Conservation (phyloP, 768 basidiomycete species). For the Myochromella boudieri region DNA sequence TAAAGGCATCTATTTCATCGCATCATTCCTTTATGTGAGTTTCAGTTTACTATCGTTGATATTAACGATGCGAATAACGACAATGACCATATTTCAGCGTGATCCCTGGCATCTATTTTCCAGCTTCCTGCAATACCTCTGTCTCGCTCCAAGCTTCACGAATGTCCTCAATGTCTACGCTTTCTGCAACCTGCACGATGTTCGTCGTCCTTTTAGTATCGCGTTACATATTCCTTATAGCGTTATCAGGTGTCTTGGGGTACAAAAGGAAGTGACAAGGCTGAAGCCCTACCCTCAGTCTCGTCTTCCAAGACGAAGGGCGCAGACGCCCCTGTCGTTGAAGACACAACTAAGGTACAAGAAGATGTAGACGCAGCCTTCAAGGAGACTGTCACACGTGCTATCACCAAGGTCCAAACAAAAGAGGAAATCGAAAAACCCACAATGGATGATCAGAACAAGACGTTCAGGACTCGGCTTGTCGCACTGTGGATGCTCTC, state of each 20-base stretch:
- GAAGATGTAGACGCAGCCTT: conserved; percentile 90
- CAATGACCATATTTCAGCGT: conserved; percentile 44
- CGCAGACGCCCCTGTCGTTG: conserved; percentile 75
- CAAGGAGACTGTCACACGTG: conserved; percentile 88
- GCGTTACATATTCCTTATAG: neutral
- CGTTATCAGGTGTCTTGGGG: conserved; percentile 79
- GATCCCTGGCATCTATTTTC: conserved; percentile 99
- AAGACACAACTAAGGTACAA: conserved; percentile 79
- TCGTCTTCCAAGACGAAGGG: conserved; percentile 82
- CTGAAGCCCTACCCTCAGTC: conserved; percentile 86
- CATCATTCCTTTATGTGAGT: conserved; percentile 85
- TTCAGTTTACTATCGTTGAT: neutral
- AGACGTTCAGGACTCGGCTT: conserved; percentile 89
- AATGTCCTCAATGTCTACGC: conserved; percentile 97
- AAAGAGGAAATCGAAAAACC: conserved; percentile 76
- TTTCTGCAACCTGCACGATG: conserved; percentile 95
- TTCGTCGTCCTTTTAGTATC: conserved; percentile 29
- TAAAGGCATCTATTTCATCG: conserved; percentile 74
- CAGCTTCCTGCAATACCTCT: conserved; percentile 89
- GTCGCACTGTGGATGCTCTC: conserved; percentile 78
- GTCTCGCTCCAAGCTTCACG: conserved; percentile 89
- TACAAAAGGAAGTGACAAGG: conserved; percentile 94
- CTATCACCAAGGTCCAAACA: conserved; percentile 69
- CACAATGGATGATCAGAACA: conserved; percentile 86
- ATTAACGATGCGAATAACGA: neutral